Evolutionary conservation across 177 flowering plant species (phyloP), one percentile per base, ranked within the genome.

Genomic region (Tripterygium wilfordii): DNA sequence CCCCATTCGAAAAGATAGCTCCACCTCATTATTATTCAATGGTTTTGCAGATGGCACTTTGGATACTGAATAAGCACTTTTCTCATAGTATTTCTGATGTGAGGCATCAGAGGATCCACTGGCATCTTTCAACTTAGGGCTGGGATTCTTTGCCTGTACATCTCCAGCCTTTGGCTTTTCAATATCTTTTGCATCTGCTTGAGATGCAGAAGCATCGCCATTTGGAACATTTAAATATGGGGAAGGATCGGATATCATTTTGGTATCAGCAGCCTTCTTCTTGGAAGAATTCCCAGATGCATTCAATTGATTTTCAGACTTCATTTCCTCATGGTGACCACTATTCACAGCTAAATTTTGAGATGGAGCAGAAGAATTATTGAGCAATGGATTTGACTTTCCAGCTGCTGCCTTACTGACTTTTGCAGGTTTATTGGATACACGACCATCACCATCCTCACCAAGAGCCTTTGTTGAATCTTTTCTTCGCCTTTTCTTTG

Each of bases 401-500:
- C 66, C 84, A 37, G 72, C 62, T 24, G 70, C 64, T 40, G 63
- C 70, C 65, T 78, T 82, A 17, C 68, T 70, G 37, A 63, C 24
- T 68, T 86, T 86, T 32, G 56, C 60, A 25, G 67, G 78, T 61
- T 87, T 85, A 64, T 53, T 72, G 42, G 77, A 54, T 31, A 51
- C 17, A 39, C 49, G 56, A 42, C 58, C 81, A 53, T 66, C 81
- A 52, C 51, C 79, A 56, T 51, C 56, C 40, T 77, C 84, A 29
- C 48, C 62, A 54, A 21, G 63, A 46, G 63, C 58, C 57, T 72
- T 80, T 9, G 55, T 21, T 18, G 49, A 5, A 62, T 87, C 97
- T 58, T 83, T 90, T 57, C 85, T 74, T 57, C 85, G 72, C 62
- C 94, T 86, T 66, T 89, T 92, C 76, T 81, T 94, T 20, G 78